A percentile compares a stretch with the other conserved stretches of the same genome.
phyloP scores from a whole-genome alignment of 2,329 filamentous ascomycete species.

The Fusarium palustre region DNA sequence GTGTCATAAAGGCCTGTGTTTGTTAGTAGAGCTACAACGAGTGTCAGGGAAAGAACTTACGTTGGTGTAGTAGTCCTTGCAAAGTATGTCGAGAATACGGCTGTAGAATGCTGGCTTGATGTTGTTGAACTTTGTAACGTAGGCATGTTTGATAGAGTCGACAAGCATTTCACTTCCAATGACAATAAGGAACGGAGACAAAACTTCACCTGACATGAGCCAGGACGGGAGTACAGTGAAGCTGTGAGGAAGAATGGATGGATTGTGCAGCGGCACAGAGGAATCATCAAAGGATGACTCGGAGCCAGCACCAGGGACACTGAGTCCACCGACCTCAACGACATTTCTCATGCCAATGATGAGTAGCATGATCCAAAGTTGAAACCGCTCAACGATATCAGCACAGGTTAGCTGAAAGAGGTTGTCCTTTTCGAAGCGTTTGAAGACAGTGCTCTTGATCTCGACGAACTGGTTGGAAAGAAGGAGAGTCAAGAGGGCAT shows the following conservation, averaged over 20 bases:
- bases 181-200: conserved; percentile 93
- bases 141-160: conserved; percentile 96
- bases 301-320: conserved; percentile 66
- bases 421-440: conserved; percentile 98
- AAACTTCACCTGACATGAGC: conserved; percentile 81
- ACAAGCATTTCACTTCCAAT: conserved; percentile 97
- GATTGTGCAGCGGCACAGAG: conserved; percentile 71
- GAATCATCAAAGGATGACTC: conserved; percentile 60
- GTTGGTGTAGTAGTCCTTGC: conserved; percentile 98
- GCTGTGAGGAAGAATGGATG: conserved; percentile 86
- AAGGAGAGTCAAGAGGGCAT: conserved; percentile 89
- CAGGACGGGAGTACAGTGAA: conserved; percentile 90
- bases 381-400: conserved; percentile 96
- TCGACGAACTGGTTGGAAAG: conserved; percentile 99
- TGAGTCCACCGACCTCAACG: conserved; percentile 91
- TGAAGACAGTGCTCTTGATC: conserved; percentile 98
- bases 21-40: conserved; percentile 13
- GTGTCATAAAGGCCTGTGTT: conserved; percentile 83
- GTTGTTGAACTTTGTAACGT: conserved; percentile 99
- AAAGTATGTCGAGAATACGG: conserved; percentile 90
- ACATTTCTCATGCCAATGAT: conserved; percentile 98
- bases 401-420: conserved; percentile 96
- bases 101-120: conserved; percentile 91
- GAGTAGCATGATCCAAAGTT: conserved; percentile 95
- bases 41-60: conserved; percentile 57